Evolutionary conservation across 2,329 filamentous ascomycete species (phyloP).

Genomic region (Penicillium sp.): DNA sequence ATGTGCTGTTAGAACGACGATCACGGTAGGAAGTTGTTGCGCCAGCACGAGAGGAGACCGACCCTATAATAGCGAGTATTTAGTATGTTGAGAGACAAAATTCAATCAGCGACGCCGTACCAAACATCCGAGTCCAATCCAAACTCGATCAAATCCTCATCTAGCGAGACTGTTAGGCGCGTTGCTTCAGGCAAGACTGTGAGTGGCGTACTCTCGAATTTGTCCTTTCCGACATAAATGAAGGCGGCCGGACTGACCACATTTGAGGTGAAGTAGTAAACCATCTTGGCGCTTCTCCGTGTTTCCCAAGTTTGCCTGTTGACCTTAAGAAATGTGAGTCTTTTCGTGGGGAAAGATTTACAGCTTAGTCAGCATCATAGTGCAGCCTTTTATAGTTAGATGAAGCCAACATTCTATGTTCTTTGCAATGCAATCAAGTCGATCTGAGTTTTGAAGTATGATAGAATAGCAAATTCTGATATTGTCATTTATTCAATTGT

Average conservation of each 20-base stretch:
- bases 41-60: constrained; percentile 13
- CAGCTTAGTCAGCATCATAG: constrained; percentile 7
- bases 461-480: not conserved
- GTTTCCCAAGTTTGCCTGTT: not conserved
- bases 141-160: constrained; percentile 90
- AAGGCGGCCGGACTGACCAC: constrained; percentile 78
- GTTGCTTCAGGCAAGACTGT: constrained; percentile 5
- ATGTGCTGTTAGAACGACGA: not conserved
- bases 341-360: constrained; percentile 7
- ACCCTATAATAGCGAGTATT: constrained; percentile 29
- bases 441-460: not conserved
- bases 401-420: not conserved
- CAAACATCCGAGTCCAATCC: constrained; percentile 96
- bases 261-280: constrained; percentile 92
- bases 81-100: not conserved
- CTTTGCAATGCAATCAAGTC: not conserved
- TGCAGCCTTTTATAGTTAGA: too few species aligned
- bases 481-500: constrained; percentile 25
- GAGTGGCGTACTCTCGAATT: constrained; percentile 80
- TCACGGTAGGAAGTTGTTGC: not conserved
- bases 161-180: constrained; percentile 50
- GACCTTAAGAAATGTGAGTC: not conserved
- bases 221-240: constrained; percentile 98
- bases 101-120: constrained; percentile 47
- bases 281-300: constrained; percentile 59